These are phyloP conservation scores for Vitis rupestris DNA, from an alignment of 164 flowering plant genomes.

Conservation along the genomic window DNA sequence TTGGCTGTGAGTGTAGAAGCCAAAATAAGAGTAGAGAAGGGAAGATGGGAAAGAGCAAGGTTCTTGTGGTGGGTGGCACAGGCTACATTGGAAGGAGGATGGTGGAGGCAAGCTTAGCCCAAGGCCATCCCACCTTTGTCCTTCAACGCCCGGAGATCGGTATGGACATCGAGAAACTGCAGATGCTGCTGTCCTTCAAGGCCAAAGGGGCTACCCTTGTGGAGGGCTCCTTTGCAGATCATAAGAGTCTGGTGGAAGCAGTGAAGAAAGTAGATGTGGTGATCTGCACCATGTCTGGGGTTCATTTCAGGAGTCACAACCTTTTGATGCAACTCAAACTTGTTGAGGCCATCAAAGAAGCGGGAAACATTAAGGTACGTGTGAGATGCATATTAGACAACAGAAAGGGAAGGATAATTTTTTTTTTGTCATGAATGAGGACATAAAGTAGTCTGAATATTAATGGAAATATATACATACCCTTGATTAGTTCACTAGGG, in stretches of 20 bases:
- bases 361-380: background rate
- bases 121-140: too few relatives aligned
- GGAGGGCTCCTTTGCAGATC: background rate
- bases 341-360: background rate
- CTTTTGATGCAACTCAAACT: background rate
- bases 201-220: background rate
- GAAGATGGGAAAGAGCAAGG: conserved; percentile 6
- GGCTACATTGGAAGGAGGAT: conserved; percentile 6
- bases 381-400: background rate
- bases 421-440: too few relatives aligned
- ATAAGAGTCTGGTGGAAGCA: too few relatives aligned
- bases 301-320: background rate
- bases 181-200: conserved; percentile 2
- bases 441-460: too few relatives aligned
- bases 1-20: too few relatives aligned
- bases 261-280: background rate
- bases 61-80: conserved; percentile 5
- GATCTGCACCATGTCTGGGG: background rate
- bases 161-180: conserved; percentile 1
- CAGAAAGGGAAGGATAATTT: too few relatives aligned
- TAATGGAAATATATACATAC: too few relatives aligned
- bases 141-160: conserved; percentile 3
- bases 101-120: conserved; percentile 7
- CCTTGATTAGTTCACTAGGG: too few relatives aligned
- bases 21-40: background rate